Evolutionary conservation across 805 yeast species (phyloP).

Genomic region (Yarrowia porcina): DNA sequence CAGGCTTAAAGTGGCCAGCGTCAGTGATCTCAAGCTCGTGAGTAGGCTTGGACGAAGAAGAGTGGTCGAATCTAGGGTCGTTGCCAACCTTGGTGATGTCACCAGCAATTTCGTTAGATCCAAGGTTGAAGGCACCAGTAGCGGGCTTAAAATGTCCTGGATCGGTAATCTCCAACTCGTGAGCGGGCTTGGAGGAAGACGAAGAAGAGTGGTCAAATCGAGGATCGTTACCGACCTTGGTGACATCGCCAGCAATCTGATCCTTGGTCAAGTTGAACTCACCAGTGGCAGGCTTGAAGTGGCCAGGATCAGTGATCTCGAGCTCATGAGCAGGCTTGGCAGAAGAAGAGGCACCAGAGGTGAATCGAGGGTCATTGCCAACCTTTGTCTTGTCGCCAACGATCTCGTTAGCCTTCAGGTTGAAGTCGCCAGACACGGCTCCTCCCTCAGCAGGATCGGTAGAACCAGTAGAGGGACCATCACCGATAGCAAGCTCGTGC

Average conservation of each 20-base stretch:
- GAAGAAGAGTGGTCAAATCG: background rate
- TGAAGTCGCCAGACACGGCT: too few relatives aligned
- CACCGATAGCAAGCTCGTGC: too few relatives aligned
- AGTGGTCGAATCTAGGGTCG: background rate
- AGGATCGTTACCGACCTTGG: background rate
- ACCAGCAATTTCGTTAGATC: background rate
- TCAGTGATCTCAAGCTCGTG: too few relatives aligned
- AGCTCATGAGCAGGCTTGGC: background rate
- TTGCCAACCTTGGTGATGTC: background rate
- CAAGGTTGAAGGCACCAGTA: background rate
- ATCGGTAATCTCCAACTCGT: background rate
- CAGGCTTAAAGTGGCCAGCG: background rate
- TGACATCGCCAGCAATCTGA: background rate
- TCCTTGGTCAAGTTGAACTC: too few relatives aligned
- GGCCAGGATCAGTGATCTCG: too few relatives aligned
- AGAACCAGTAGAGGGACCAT: too few relatives aligned
- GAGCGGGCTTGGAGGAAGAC: background rate
- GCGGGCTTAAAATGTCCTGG: background rate
- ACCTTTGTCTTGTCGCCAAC: background rate
- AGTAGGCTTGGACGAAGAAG: too few relatives aligned
- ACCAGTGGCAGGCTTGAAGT: too few relatives aligned
- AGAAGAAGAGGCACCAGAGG: background rate
- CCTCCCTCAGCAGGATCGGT: too few relatives aligned
- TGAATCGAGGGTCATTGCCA: background rate
- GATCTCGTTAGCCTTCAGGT: background rate